phyloP scores from a whole-genome alignment of 177 flowering plant species.

The Vitis hybrid region DNA sequence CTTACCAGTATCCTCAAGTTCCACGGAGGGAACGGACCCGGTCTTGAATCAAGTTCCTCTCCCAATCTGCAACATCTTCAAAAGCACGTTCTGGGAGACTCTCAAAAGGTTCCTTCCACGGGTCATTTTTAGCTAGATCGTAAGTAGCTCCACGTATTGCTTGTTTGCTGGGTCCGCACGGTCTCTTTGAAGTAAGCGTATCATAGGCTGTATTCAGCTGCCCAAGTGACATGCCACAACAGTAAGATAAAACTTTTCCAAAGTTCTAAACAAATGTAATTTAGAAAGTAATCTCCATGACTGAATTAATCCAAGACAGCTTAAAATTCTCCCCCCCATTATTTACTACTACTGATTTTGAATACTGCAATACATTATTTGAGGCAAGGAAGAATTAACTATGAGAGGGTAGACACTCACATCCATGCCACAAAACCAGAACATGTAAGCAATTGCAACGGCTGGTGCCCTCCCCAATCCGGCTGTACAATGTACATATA shows the following conservation, averaged over 20 bases:
- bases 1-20: conserved; percentile 35
- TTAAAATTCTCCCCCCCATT: too few species aligned
- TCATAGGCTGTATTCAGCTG: conserved; percentile 80
- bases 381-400: not conserved
- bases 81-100: conserved; percentile 83
- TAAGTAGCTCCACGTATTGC: conserved; percentile 91
- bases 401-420: conserved; percentile 38
- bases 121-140: conserved; percentile 81
- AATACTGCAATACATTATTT: not conserved
- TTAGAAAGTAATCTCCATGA: not conserved
- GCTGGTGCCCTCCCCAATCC: conserved; percentile 97
- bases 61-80: conserved; percentile 77
- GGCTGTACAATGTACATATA: conserved; percentile 90
- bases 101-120: conserved; percentile 87
- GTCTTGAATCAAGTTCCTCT: conserved; percentile 79
- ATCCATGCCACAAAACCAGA: conserved; percentile 83
- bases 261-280: not conserved
- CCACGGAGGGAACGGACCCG: conserved; percentile 73
- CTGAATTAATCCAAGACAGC: too few species aligned
- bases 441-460: conserved; percentile 87
- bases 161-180: conserved; percentile 83
- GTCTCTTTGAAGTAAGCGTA: conserved; percentile 67
- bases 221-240: conserved; percentile 9
- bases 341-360: too few species aligned
- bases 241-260: not conserved